A percentile compares a stretch with the other conserved stretches of the same genome.
Evolutionary conservation across 768 basidiomycete species (phyloP).

Genomic region (Pholiota conissans): DNA sequence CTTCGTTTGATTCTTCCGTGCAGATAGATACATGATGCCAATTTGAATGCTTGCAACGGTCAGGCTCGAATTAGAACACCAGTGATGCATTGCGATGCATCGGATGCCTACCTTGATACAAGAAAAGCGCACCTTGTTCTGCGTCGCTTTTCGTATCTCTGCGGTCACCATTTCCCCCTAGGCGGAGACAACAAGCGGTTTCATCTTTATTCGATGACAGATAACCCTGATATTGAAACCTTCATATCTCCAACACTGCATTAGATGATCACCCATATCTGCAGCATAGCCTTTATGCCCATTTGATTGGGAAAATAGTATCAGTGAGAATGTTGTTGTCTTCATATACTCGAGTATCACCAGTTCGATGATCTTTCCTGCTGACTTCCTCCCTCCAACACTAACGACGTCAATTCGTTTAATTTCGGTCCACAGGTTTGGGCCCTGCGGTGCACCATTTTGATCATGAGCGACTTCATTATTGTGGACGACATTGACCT

Average conservation of each 20-base stretch:
- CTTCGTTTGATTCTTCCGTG: no score
- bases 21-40: not conserved
- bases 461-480: not conserved
- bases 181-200: not conserved
- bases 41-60: not conserved
- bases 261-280: not conserved
- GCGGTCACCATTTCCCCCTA: not conserved
- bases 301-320: not conserved
- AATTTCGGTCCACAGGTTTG: no score
- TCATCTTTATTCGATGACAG: no score
- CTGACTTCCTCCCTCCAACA: not conserved
- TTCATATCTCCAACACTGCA: not conserved
- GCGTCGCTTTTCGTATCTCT: no score
- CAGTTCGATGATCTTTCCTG: not conserved
- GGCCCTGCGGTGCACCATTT: no score
- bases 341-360: no score
- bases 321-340: no score
- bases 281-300: not conserved
- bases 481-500: conserved; percentile 1
- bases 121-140: no score
- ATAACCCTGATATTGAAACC: no score
- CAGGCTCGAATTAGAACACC: not conserved
- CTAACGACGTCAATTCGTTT: not conserved
- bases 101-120: not conserved
- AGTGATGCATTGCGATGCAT: not conserved